Evolutionary conservation across 176 grass and related monocot genomes (phyloP), one percentile per base, ranked within the genome.

Genomic region (Lolium rigidum): DNA sequence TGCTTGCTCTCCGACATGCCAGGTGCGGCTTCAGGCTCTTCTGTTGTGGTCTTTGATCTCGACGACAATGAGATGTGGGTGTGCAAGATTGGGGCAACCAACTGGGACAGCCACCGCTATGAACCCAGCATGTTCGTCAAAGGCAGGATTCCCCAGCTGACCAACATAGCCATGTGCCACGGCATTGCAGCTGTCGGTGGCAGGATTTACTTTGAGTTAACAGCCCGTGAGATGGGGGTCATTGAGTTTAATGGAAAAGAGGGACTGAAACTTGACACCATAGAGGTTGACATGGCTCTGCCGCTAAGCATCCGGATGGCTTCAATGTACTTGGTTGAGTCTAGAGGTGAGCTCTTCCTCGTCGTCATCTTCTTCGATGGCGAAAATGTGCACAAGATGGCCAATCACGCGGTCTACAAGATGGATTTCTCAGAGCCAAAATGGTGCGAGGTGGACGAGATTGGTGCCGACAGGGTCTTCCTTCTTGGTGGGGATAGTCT

Each of bases 361-460:
- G 10, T 49, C 56, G 7, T 84, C 17, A 2, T 39, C 15, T 37
- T 75, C 41, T 75, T 84, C 39, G 22, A 50, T 2, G 56, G 43
- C 25, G 0, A 31, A 0, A 16, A 51, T 9, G 3, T 62, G 24
- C 43, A 76, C 70, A 63, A 38, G 82, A 14, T 84, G 18, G 70
- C 82, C 11, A 43, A 61, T 15, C 16, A 74, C 13, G 10, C 41
- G 0, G 22, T 75, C 16, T 84, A 75, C 70, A 62, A 1, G 70
- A 84, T 75, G 82, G 82, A 84, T 14, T 84, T 84, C 70, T 20
- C 41, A 3, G 16, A 5, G 25, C 66, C 1, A 24, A 41, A 15
- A 10, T 84, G 82, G 70, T 0, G 70, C 55, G 59, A 47, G 81
- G 81, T 83, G 20, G 81, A 62, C 17, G 12, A 9, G 22, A 75